Base-by-base conservation (phyloP, 768 basidiomycete genomes). In the Lactifluus hygrophoroides region DNA sequence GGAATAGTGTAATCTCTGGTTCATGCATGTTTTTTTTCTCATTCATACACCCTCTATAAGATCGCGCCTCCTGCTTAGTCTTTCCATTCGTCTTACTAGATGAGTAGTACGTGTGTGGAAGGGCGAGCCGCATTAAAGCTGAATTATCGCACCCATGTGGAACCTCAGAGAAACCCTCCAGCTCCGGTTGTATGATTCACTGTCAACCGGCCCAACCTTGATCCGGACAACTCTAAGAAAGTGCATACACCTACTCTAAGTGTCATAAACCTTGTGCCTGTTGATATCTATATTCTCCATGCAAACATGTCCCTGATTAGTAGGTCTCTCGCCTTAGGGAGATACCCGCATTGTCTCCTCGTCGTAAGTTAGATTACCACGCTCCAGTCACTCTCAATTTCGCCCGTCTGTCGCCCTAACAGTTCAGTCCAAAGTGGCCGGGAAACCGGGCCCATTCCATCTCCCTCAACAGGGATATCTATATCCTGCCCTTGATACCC, bases 401-500 rank as follows among this genome's bases (percentile, higher is more conserved):
- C 68, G n/a, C 77, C 77, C 51, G 71, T 70, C 67, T 78, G 76
- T 35, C 76, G 71, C 25, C 69, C 73, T 21, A 68, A 64, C 48
- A 78, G 71, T 51, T 72, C 69, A 46, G 67, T 67, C 49, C 73
- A 66, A 45, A 77, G 66, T 3, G 69, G 69, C 58, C 72, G 68
- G 3, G 76, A 73, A 49, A 77, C 68, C 11, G 69, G 66, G 1
- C 77, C 77, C 60, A 77, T 60, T 11, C 76, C 77, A 19, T 67
- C 66, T 16, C 67, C 68, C 1, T 73, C 74, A 7, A 72, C 71
- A 11, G 76, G 76, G 23, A 78, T 70, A 38, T 59, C 46, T 32
- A 78, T 68, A 56, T 77, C 76, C 37, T 67, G 57, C 1, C 73
- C 76, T 57, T 74, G 53, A 62, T 76, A 77, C 11, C 77, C 77